phyloP scores from a whole-genome alignment of 345 rosid genomes.

The Odontarrhena argentea region DNA sequence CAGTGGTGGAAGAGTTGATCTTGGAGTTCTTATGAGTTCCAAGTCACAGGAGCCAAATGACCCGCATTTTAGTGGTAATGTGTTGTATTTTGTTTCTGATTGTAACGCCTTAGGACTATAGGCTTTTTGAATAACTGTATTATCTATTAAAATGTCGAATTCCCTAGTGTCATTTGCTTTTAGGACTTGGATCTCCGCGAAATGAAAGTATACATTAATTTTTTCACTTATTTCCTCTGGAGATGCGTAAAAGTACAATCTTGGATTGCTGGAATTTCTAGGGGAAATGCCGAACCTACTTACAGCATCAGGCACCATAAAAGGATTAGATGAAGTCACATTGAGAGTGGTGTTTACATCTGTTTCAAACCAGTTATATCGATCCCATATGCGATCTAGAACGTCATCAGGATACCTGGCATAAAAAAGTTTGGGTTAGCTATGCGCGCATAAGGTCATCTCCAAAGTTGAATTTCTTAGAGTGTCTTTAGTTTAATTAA shows the following conservation, averaged over 20 bases:
- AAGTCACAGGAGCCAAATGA: neutral
- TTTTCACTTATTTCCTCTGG: neutral
- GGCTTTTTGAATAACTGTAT: neutral
- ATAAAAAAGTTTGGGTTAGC: neutral
- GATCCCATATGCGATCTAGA: slow-evolving; percentile 25
- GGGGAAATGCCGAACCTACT: slow-evolving; percentile 15
- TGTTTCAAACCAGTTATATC: neutral
- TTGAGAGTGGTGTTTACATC: slow-evolving; percentile 16
- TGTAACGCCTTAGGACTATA: slow-evolving; percentile 23
- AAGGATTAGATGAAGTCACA: slow-evolving; percentile 16
- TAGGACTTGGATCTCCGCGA: slow-evolving; percentile 19
- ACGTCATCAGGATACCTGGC: slow-evolving; percentile 9
- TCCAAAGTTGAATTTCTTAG: too few relatives aligned
- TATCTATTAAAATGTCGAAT: slow-evolving; percentile 2
- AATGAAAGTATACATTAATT: neutral
- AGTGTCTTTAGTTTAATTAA: too few relatives aligned
- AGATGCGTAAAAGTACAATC: neutral
- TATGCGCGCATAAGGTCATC: neutral
- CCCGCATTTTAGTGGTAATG: slow-evolving; percentile 9
- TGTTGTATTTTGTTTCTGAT: slow-evolving; percentile 8
- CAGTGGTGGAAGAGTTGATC: slow-evolving; percentile 30
- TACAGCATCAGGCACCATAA: slow-evolving; percentile 29
- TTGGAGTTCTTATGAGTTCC: slow-evolving; percentile 11
- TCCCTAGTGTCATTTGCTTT: neutral
- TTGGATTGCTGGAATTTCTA: neutral